Evolutionary conservation across 805 yeast species (phyloP).

Genomic region (Spathaspora arborariae): DNA sequence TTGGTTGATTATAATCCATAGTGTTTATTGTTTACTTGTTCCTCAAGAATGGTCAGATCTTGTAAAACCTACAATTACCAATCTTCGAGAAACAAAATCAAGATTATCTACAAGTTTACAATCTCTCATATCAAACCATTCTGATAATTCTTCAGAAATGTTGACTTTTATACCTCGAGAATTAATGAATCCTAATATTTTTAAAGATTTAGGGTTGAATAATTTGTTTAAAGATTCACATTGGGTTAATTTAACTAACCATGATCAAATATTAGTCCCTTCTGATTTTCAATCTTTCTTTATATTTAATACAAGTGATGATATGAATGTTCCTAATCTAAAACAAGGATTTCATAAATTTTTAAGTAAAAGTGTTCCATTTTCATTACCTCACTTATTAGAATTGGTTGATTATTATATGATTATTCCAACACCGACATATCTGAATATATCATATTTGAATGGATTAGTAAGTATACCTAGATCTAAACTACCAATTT

Average conservation of each 20-base stretch:
- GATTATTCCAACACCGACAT: slow-evolving; percentile 26
- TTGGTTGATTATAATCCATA: background rate
- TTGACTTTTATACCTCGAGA: slow-evolving; percentile 7
- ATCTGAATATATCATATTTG: slow-evolving; percentile 7
- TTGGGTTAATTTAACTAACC: slow-evolving; percentile 6
- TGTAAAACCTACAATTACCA: slow-evolving; percentile 5
- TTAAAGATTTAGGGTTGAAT: slow-evolving; percentile 4
- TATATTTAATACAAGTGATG: slow-evolving; percentile 32
- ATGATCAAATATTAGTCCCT: slow-evolving; percentile 22
- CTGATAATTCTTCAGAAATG: slow-evolving; percentile 1
- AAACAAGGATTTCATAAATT: slow-evolving; percentile 11
- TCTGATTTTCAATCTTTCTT: slow-evolving; percentile 30
- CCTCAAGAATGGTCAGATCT: slow-evolving; percentile 6
- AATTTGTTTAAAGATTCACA: slow-evolving; percentile 2
- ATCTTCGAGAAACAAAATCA: slow-evolving; percentile 5
- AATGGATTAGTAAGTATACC: slow-evolving; percentile 9
- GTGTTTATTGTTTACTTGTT: slow-evolving; percentile 6
- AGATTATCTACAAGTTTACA: slow-evolving; percentile 3
- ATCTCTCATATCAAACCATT: background rate
- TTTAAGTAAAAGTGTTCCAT: slow-evolving; percentile 33
- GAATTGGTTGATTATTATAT: slow-evolving; percentile 35
- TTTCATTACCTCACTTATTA: slow-evolving; percentile 31
- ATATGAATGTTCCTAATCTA: background rate
- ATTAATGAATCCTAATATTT: slow-evolving; percentile 6
- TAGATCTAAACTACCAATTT: slow-evolving; percentile 18